Evolutionary conservation across 2,329 filamentous ascomycete genomes (phyloP), one percentile per base, ranked within the genome.

Genomic region (Colletotrichum plurivorum): DNA sequence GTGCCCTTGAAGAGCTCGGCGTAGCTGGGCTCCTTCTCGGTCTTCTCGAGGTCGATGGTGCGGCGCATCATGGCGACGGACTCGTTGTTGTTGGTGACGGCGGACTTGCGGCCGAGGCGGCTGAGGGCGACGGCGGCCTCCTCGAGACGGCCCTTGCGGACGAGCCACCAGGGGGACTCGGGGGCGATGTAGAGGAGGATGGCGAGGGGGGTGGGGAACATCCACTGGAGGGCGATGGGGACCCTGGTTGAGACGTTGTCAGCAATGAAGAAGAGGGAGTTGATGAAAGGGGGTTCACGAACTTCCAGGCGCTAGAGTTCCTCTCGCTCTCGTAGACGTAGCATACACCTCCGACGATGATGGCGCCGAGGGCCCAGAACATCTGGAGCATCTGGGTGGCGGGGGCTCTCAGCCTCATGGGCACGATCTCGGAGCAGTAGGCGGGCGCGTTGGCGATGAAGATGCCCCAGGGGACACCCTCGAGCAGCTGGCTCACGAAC

Each of bases 381-480:
- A 90, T 90, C 79, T 91, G 89, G 77, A 91, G 73, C 84, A 88
- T 90, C 78, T 88, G 85, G 2, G 89, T 91, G 5, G 84, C 84
- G 20, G 87, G 85, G 61, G 85, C 89, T 76, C 88, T 79, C 63
- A 91, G 78, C 74, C 80, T 80, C 60, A 91, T 83, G 1, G 89
- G 89, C 3, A 89, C 87, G 65, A 91, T 89, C 76, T 91, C 89
- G 74, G 79, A 80, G 77, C 84, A 88, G 80, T 90, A 91, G 7
- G 89, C 89, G 1, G 89, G 89, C 5, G 89, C 84, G 75, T 90
- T 90, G 75, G 89, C 88, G 72, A 90, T 89, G 77, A 91, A 91
- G 74, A 91, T 85, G 27, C 89, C 89, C 89, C 89, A 91, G 2
- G 89, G 89, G 5, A 91, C 75, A 69, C 89, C 89, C 76, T 90